Base-by-base conservation (phyloP, 768 basidiomycete genomes). In the Candolleomyces aberdarensis region DNA sequence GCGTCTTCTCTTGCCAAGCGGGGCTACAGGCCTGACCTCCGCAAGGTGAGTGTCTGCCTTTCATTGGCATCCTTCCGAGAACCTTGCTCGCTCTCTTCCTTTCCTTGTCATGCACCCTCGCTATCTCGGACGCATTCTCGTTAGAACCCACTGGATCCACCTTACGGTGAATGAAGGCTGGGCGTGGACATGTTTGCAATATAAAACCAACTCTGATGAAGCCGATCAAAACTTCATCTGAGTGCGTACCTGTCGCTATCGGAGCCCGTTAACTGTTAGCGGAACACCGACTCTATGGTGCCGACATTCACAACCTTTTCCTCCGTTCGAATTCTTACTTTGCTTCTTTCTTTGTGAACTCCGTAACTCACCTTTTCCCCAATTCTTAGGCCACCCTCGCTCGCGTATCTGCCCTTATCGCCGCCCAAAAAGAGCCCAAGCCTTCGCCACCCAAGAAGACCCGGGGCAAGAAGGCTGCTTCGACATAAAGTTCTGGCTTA, bases 111-210 rank as follows among this genome's bases (percentile, higher is more conserved):
- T 62, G 56, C 62, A 50, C 52, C 56, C 57, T 64, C 60, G 44
- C 40, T 64, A 64, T 57, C 43, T 56, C 44, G 65, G 56, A 79
- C 76, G 90, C 91, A 92, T 78, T 87, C 86, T 84, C 87, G 87
- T 87, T 94, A 94, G 91, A 94, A 91, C 91, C 91, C 88, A 81
- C 90, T 84, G 88, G 88, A 91, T 73, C 66, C 74, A 74, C 82
- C 66, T 77, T 69, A 70, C 74, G 75, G 80, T 80, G 76, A 75
- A 73, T 87, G 89, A 92, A 88, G 81, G 90, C 77, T 83, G 90
- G 89, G 91, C 84, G 91, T 94, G 90, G 91, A 94, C 87, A 91
- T 77, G 90, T 89, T 83, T 94, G 91, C 91, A 86, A 94, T 75
- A 94, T 75, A 67, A 80, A 80, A 73, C 73, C 72, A 50, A 72